Evolutionary conservation across 148 eudicot genomes (phyloP).

Genomic region (Nyssa sinensis): DNA sequence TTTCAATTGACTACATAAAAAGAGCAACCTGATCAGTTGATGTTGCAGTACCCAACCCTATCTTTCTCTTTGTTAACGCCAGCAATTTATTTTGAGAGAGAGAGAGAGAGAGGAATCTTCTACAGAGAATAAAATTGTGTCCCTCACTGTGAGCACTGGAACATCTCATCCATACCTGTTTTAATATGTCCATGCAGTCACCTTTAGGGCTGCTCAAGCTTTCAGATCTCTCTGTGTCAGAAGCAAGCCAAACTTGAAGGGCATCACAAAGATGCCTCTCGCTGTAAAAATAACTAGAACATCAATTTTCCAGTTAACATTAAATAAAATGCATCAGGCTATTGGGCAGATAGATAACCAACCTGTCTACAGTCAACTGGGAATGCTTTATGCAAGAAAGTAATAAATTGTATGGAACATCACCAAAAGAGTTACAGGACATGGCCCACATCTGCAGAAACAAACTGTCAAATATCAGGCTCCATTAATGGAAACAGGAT

Average conservation of each 20-base stretch:
- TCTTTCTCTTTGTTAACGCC: neutral
- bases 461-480: constrained; percentile 12
- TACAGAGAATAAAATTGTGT: neutral
- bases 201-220: constrained; percentile 17
- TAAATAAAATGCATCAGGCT: neutral
- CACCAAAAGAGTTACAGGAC: constrained; percentile 43
- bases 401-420: constrained; percentile 51
- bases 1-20: too few relatives aligned
- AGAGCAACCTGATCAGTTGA: neutral
- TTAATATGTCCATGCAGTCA: constrained; percentile 33
- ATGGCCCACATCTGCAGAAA: constrained; percentile 73
- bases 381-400: constrained; percentile 62
- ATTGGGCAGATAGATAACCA: constrained; percentile 13
- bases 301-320: constrained; percentile 1
- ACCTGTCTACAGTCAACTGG: constrained; percentile 78
- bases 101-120: neutral
- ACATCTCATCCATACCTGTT: constrained; percentile 44
- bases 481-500: constrained; percentile 1
- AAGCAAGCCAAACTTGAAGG: constrained; percentile 57
- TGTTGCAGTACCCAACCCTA: neutral
- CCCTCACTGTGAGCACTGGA: constrained; percentile 1
- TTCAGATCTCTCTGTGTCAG: constrained; percentile 36
- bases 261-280: constrained; percentile 86
- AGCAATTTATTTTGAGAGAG: neutral
- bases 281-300: constrained; percentile 38